Evolutionary conservation across 257 asterid species (phyloP), one percentile per base, ranked within the genome.

Genomic region (Ilex asprella): DNA sequence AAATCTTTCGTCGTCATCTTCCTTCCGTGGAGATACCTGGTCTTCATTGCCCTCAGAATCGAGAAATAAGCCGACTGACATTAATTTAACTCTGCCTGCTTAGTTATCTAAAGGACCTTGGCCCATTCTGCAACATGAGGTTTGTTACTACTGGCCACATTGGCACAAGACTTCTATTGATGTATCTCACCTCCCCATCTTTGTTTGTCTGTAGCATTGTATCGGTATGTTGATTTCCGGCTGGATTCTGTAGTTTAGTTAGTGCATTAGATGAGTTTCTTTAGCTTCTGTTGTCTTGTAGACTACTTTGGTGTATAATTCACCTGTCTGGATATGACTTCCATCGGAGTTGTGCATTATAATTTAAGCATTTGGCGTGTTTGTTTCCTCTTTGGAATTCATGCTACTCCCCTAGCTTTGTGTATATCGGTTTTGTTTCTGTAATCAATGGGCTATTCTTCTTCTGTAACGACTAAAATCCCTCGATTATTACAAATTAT

Each of bases 21-120:
- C 89, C n/a, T 81, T 88, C 66, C 91, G 84, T 0, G 86, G 84
- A 60, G 96, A 88, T 61, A 79, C 76, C 68, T 87, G 97, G 97
- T 70, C 96, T 2, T 67, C 91, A 6, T 59, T 82, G 69, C 81
- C 86, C 30, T 66, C 76, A 0, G 84, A 84, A 21, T 73, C 88
- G 6, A 73, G 80, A 75, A 82, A 57, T 70, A 81, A 79, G 70
- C 86, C 81, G 9, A 66, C 92, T 41, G 92, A 85, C 75, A 80
- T 77, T 76, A 89, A 86, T 16, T 73, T 74, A 41, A 55, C 90
- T 61, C 75, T 76, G 62, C 87, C 82, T 2, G 81, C 70, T 2
- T 78, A 77, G 67, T 57, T 13, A 21, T 57, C 55, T 29, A 55
- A 2, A 56, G 30, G 21, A 49, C 41, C 16, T 16, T 6, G 16